A percentile compares a stretch with the other conserved stretches of the same genome.
Evolutionary conservation across 2,329 filamentous ascomycete genomes (phyloP).

Genomic region (Clonostachys rosea): DNA sequence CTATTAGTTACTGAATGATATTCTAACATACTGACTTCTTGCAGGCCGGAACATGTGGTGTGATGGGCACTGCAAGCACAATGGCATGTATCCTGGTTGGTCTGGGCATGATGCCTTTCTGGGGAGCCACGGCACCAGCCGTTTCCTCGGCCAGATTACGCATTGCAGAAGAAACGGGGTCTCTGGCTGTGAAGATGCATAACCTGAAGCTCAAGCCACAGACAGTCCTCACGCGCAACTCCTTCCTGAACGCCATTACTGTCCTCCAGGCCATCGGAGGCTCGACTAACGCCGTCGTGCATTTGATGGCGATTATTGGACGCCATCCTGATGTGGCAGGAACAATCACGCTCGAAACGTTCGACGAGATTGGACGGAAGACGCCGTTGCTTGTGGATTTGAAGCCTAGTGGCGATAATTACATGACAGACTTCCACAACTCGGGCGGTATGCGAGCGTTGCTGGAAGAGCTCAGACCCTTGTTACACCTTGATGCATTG

Average conservation of each 20-base stretch:
- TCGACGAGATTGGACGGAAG: constrained; percentile 72
- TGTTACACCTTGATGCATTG: constrained; percentile 71
- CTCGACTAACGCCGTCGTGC: constrained; percentile 80
- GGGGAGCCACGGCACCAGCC: constrained; percentile 74
- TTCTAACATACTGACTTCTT: neutral
- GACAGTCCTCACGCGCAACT: constrained; percentile 65
- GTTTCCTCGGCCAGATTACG: constrained; percentile 74
- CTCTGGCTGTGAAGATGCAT: constrained; percentile 60
- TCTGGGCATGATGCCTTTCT: constrained; percentile 75
- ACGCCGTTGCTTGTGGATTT: constrained; percentile 81
- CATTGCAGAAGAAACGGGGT: constrained; percentile 70
- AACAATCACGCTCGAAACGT: constrained; percentile 66
- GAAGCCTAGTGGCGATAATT: constrained; percentile 80
- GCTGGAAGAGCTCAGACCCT: constrained; percentile 69
- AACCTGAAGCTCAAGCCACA: constrained; percentile 65
- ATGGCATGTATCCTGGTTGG: constrained; percentile 83
- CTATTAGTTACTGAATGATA: neutral
- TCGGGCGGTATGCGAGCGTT: constrained; percentile 82
- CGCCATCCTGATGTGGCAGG: constrained; percentile 63
- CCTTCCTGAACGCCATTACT: constrained; percentile 81
- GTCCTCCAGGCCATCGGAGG: constrained; percentile 84
- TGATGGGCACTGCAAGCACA: constrained; percentile 90
- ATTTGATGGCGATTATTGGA: constrained; percentile 79
- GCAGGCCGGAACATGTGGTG: constrained; percentile 73
- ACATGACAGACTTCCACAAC: constrained; percentile 88